phyloP scores from a whole-genome alignment of 495 filamentous ascomycete species.

The Penicillium turbatum region DNA sequence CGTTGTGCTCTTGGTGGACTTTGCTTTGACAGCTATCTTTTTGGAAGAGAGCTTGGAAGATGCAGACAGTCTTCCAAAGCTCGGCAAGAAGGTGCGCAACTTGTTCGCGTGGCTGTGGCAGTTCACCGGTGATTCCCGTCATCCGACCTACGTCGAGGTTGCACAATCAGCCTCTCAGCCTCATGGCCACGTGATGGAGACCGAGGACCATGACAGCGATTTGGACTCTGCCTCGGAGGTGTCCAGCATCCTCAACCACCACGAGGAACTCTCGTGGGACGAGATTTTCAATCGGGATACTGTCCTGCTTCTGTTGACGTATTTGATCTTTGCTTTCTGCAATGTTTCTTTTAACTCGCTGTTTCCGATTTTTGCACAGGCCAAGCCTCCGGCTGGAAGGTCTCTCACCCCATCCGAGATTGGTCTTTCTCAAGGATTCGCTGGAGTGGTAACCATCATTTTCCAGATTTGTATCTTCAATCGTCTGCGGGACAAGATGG shows the following conservation, averaged over 20 bases:
- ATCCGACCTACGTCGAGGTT: conserved; percentile 56
- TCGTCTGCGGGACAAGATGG: conserved; percentile 70
- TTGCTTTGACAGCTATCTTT: conserved; percentile 67
- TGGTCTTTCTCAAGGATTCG: conserved; percentile 79
- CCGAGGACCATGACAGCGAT: conserved; percentile 38
- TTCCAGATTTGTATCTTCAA: conserved; percentile 87
- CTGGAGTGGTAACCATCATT: conserved; percentile 75
- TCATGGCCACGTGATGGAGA: conserved; percentile 23
- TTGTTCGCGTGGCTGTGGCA: conserved; percentile 72
- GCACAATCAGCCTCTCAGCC: conserved; percentile 17
- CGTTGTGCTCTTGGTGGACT: conserved; percentile 63
- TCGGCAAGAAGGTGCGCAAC: conserved; percentile 53
- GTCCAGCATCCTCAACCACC: conserved; percentile 31
- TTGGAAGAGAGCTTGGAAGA: conserved; percentile 87
- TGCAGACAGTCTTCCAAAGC: conserved; percentile 56
- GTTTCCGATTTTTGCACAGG: conserved; percentile 85
- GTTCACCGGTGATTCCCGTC: conserved; percentile 54
- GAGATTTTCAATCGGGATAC: conserved; percentile 74
- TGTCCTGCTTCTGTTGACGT: conserved; percentile 71
- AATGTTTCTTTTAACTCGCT: conserved; percentile 89
- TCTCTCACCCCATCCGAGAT: conserved; percentile 72
- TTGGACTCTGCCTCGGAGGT: conserved; percentile 42
- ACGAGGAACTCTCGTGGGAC: conserved; percentile 39
- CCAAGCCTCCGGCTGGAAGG: conserved; percentile 68
- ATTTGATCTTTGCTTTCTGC: conserved; percentile 80